Evolutionary conservation across 169 alveolate species (phyloP), one percentile per base, ranked within the genome.

Genomic region (Eimeria sp.): DNA sequence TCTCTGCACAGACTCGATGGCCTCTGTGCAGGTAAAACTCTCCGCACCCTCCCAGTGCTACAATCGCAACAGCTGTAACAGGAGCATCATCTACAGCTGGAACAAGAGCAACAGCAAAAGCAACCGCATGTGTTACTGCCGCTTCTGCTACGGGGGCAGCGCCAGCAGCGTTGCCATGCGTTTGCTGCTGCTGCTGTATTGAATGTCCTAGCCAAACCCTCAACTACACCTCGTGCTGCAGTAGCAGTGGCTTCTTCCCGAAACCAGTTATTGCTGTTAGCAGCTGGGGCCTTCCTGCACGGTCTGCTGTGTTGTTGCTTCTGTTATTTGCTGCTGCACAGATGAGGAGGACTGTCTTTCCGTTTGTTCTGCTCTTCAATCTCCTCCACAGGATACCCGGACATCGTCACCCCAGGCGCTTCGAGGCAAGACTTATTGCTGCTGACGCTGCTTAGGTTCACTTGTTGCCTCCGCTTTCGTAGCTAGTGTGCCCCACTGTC

Each of bases 271-370:
- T 54, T 82, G 73, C 90, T 54, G 72, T 18, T 51, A 82, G 90
- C 25, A 16, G 22, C 43, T 4, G 10, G 80, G 49, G 34, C 34
- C 49, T 70, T 30, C 10, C 20, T 18, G 40, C 54, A 34, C 0
- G 40, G 54, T 16, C 40, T 34, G 65, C 89, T 61, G 11, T 3
- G 63, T 9, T 54, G 63, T 54, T 54, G 67, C 90, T 51, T 43
- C 30, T 51, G 47, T 27, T 16, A 14, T 82, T 45, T 82, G 90
- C 34, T 45, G 57, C 47, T 47, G 87, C 51, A 6, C 90, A 82
- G 90, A 82, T 82, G 90, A 82, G n/a, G 89, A 80, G 30, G 90
- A 82, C 90, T 51, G 90, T 54, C 51, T 82, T 7, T 82, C 90
- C n/a, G 72, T 82, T n/a, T 82, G 90, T 30, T 82, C 90, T n/a